Percentiles rank a stretch among this genome's conserved stretches.
Conservation (phyloP, 768 basidiomycete species). For the Exidia glandulosa region DNA sequence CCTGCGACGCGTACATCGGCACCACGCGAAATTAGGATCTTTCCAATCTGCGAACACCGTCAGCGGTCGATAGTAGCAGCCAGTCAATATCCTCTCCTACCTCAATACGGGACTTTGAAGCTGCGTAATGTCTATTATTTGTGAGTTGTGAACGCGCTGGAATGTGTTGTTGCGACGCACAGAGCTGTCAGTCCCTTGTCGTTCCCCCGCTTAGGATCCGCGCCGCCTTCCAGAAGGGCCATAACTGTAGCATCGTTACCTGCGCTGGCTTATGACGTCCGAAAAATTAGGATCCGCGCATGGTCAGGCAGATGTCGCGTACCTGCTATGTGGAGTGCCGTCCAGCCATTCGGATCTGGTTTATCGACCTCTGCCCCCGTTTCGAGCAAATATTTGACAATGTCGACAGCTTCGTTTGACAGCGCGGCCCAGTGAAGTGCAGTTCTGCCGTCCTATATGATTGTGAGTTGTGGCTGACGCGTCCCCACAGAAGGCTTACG, state of each 20-base stretch:
- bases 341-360: constrained; percentile 61
- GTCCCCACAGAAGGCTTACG: constrained; percentile 28
- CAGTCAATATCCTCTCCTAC: constrained; percentile 23
- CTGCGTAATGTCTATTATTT: constrained; percentile 70
- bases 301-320: constrained; percentile 8
- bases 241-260: constrained; percentile 65
- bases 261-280: constrained; percentile 49
- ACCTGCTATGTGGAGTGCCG: constrained; percentile 74
- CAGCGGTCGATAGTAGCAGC: constrained; percentile 14
- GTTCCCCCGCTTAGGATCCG: constrained; percentile 67
- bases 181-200: constrained; percentile 76
- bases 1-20: constrained; percentile 69
- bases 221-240: constrained; percentile 73
- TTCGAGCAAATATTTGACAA: constrained; percentile 56
- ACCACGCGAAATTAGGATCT: constrained; percentile 71
- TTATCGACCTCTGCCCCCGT: constrained; percentile 59
- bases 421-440: constrained; percentile 82
- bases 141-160: not conserved
- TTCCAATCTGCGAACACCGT: too few species aligned
- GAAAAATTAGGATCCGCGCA: constrained; percentile 7
- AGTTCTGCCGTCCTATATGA: constrained; percentile 61
- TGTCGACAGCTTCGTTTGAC: constrained; percentile 50
- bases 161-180: constrained; percentile 33
- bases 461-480: not conserved
- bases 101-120: constrained; percentile 81